phyloP scores from a whole-genome alignment of 106 monocot species.

The Dioscorea alata region DNA sequence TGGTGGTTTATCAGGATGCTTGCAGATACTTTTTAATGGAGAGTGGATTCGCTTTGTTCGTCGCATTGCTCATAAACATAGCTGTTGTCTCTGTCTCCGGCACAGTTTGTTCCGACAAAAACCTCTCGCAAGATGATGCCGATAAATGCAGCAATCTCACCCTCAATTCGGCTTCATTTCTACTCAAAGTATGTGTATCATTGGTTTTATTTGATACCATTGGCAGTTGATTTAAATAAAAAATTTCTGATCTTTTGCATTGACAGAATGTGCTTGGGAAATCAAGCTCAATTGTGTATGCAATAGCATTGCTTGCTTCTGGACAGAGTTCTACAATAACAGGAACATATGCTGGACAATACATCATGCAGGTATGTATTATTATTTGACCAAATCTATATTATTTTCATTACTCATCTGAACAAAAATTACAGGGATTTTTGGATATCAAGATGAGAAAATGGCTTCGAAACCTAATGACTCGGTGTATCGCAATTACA shows the following conservation, averaged over 20 bases:
- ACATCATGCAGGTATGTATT: conserved; percentile 58
- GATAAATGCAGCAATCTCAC: conserved; percentile 39
- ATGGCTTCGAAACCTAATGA: conserved; percentile 71
- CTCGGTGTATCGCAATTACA: conserved; percentile 55
- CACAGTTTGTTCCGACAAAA: conserved; percentile 21
- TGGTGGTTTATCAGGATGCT: conserved; percentile 18
- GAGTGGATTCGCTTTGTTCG: conserved; percentile 46
- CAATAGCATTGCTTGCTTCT: conserved; percentile 67
- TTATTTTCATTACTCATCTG: neutral
- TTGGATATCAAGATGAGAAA: conserved; percentile 75
- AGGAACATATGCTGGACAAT: conserved; percentile 86
- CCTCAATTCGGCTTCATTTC: conserved; percentile 44
- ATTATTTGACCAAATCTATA: conserved; percentile 7
- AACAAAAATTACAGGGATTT: conserved; percentile 42
- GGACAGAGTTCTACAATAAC: conserved; percentile 86
- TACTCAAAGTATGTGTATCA: conserved; percentile 32
- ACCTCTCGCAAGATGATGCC: conserved; percentile 16
- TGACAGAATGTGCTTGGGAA: conserved; percentile 67
- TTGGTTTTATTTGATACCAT: neutral
- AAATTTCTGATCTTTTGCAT: neutral
- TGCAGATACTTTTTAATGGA: conserved; percentile 58
- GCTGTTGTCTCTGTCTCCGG: conserved; percentile 54
- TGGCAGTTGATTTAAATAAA: neutral
- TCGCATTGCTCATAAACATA: conserved; percentile 61
- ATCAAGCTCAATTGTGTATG: conserved; percentile 67